A percentile compares a stretch with the other conserved stretches of the same genome.
Conservation (phyloP, 2,329 filamentous ascomycete genomes). For the Pseudofabraea citricarpa region DNA sequence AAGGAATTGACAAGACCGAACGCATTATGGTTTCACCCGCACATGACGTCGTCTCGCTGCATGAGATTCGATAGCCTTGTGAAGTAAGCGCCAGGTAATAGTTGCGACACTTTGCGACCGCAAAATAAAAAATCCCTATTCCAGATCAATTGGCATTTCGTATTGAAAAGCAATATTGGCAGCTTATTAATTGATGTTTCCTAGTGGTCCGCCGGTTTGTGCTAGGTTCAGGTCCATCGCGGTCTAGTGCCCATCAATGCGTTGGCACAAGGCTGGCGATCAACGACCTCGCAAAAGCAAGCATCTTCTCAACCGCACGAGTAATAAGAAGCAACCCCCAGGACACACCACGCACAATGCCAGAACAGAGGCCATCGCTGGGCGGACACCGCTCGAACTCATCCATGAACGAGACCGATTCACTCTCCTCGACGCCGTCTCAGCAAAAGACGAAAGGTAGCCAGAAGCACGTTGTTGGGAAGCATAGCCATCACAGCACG, state of each 20-base stretch:
- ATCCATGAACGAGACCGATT: conserved; percentile 14
- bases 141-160: no score
- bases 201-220: no score
- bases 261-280: not conserved
- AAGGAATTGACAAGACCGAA: not conserved
- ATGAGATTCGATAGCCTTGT: not conserved
- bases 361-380: conserved; percentile 14
- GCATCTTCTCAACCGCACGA: conserved; percentile 6
- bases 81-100: not conserved
- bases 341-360: conserved; percentile 15
- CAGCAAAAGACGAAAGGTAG: conserved; percentile 20
- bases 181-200: no score
- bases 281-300: not conserved
- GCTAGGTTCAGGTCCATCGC: no score
- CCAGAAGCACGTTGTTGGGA: conserved; percentile 25
- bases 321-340: conserved; percentile 14
- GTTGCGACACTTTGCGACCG: no score
- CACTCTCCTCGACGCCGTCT: conserved; percentile 20
- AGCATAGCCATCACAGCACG: conserved; percentile 17
- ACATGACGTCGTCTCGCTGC: not conserved
- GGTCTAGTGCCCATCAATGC: not conserved
- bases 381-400: conserved; percentile 16
- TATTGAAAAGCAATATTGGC: no score
- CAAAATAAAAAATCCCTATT: no score
- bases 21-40: no score